phyloP scores from a whole-genome alignment of 2,329 filamentous ascomycete genomes.

The Colletotrichum tofieldiae region DNA sequence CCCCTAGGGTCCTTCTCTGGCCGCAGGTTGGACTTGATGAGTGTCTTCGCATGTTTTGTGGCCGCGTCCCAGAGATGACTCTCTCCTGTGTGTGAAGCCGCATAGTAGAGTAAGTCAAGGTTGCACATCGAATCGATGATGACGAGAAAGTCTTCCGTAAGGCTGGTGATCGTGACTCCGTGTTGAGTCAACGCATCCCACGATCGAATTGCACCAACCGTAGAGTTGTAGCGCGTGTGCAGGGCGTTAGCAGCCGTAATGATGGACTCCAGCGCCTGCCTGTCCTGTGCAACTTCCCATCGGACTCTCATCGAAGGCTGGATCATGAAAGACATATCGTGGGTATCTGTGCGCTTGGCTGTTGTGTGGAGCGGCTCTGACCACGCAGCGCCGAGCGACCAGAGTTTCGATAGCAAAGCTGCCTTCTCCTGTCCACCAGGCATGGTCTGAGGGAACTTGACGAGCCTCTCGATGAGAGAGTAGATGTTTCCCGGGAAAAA shows the following conservation, averaged over 20 bases:
- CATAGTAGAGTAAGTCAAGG: slow-evolving; percentile 56
- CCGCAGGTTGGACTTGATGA: slow-evolving; percentile 59
- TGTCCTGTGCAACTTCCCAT: slow-evolving; percentile 62
- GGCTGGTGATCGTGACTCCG: slow-evolving; percentile 50
- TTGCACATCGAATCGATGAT: slow-evolving; percentile 62
- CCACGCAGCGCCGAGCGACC: slow-evolving; percentile 50
- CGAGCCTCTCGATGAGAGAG: slow-evolving; percentile 52
- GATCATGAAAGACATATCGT: slow-evolving; percentile 70
- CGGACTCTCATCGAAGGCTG: slow-evolving; percentile 63
- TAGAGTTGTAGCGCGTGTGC: slow-evolving; percentile 58
- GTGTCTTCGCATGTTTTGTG: slow-evolving; percentile 57
- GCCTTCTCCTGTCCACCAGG: slow-evolving; percentile 30
- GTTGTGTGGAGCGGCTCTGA: slow-evolving; percentile 54
- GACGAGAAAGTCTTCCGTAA: slow-evolving; percentile 55
- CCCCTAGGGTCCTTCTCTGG: slow-evolving; percentile 48
- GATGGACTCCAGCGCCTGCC: slow-evolving; percentile 56
- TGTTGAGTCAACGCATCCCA: slow-evolving; percentile 60
- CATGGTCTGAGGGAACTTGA: slow-evolving; percentile 50
- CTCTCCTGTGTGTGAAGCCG: slow-evolving; percentile 51
- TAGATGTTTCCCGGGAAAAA: slow-evolving; percentile 58
- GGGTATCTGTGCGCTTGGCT: slow-evolving; percentile 63
- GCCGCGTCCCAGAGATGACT: slow-evolving; percentile 48
- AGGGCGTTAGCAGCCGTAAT: slow-evolving; percentile 62
- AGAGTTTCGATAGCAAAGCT: slow-evolving; percentile 46
- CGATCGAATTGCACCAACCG: slow-evolving; percentile 63